A percentile compares a stretch with the other conserved stretches of the same genome.
phyloP scores from a whole-genome alignment of 352 stramenopile species.

The Globisporangium cederbergense region DNA sequence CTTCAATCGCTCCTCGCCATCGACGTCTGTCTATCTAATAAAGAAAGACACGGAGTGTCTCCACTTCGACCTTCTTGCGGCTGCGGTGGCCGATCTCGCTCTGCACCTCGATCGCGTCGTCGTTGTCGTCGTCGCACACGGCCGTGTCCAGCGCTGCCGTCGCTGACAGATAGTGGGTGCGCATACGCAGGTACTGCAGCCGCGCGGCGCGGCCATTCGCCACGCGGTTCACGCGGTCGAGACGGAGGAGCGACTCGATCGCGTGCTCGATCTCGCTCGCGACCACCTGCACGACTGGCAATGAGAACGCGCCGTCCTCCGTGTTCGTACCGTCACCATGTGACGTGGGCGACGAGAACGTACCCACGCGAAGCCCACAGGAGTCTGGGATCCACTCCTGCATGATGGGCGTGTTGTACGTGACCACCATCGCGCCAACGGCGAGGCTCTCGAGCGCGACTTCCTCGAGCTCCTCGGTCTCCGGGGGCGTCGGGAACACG shows the following conservation, averaged over 20 bases:
- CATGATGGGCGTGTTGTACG: conserved; percentile 71
- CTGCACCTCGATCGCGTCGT: conserved; percentile 39
- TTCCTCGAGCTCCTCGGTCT: conserved; percentile 55
- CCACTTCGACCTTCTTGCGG: conserved; percentile 51
- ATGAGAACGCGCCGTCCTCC: conserved; percentile 21
- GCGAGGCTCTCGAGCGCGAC: conserved; percentile 48
- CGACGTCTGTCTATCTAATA: conserved; percentile 30
- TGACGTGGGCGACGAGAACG: conserved; percentile 33
- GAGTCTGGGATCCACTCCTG: conserved; percentile 65
- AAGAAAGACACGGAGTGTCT: conserved; percentile 59
- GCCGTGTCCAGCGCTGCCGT: conserved; percentile 58
- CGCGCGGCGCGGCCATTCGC: conserved; percentile 49
- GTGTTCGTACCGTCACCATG: conserved; percentile 9
- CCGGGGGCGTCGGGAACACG: conserved; percentile 55
- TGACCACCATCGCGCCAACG: conserved; percentile 55
- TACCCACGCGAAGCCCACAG: conserved; percentile 49
- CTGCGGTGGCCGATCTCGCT: conserved; percentile 58
- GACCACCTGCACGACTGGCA: conserved; percentile 49
- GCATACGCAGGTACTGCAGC: conserved; percentile 55
- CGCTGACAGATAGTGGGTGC: conserved; percentile 64
- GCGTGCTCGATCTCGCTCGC: conserved; percentile 52
- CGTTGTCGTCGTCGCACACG: conserved; percentile 52
- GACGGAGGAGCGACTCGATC: conserved; percentile 35
- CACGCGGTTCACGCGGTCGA: conserved; percentile 57
- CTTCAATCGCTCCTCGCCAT: not conserved